Percentiles rank a stretch among this genome's conserved stretches.
These are phyloP conservation scores for Typha latifolia DNA, from an alignment of 176 grass and related monocot species.

Conservation along the genomic window DNA sequence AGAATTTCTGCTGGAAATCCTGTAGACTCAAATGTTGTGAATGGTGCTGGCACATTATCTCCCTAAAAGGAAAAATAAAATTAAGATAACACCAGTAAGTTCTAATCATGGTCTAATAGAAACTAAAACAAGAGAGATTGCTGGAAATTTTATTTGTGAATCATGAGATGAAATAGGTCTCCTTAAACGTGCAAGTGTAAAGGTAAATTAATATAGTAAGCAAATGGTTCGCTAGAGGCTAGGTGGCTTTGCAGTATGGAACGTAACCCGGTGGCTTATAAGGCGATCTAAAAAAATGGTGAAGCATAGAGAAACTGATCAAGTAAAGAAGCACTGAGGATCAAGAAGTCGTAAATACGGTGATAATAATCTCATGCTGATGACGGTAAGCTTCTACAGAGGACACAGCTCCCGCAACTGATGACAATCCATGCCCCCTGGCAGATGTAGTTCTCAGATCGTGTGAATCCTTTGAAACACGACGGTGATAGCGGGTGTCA, in stretches of 20 bases:
- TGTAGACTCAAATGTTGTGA: slow-evolving; percentile 73
- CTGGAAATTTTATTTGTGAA: too few relatives aligned
- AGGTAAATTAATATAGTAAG: too few relatives aligned
- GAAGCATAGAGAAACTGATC: not conserved
- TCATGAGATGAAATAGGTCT: too few relatives aligned
- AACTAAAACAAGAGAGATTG: too few relatives aligned
- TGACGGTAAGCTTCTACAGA: slow-evolving; percentile 63
- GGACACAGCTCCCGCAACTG: slow-evolving; percentile 19
- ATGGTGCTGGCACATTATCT: slow-evolving; percentile 68
- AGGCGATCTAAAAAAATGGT: too few relatives aligned
- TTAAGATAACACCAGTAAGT: too few relatives aligned
- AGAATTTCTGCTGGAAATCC: slow-evolving; percentile 65
- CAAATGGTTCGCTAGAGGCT: too few relatives aligned
- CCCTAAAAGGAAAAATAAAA: slow-evolving; percentile 31
- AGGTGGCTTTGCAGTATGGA: too few relatives aligned
- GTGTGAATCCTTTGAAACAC: slow-evolving; percentile 8
- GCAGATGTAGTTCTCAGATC: slow-evolving; percentile 17
- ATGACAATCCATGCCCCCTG: not conserved
- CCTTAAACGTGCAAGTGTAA: too few relatives aligned
- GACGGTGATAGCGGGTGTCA: slow-evolving; percentile 7
- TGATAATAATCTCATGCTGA: slow-evolving; percentile 79
- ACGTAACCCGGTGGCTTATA: too few relatives aligned
- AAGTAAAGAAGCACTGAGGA: not conserved
- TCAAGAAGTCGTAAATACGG: slow-evolving; percentile 21
- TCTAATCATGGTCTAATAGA: too few relatives aligned